Conservation (phyloP, 352 stramenopile genomes). For the Phytopythium cucurbitacearum region DNA sequence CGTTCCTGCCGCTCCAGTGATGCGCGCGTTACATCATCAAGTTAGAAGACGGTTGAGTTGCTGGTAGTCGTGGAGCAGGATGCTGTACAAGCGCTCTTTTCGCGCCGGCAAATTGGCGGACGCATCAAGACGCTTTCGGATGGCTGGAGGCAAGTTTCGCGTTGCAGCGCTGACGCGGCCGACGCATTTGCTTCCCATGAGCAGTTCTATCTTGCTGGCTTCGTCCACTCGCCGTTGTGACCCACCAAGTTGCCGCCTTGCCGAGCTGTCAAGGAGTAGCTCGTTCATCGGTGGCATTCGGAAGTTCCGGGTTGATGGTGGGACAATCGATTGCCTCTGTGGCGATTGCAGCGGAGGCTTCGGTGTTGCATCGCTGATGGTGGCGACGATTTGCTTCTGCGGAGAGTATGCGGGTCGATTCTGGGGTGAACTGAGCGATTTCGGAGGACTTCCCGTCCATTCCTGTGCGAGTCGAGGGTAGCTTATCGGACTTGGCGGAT, state of each 20-base stretch:
- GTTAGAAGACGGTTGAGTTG: constrained; percentile 12
- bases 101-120: constrained; percentile 37
- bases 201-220: constrained; percentile 63
- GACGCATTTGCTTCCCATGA: constrained; percentile 55
- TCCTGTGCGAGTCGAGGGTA: no score
- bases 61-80: constrained; percentile 45
- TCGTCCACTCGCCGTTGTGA: constrained; percentile 33
- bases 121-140: constrained; percentile 40
- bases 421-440: constrained; percentile 3
- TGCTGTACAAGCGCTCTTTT: constrained; percentile 48
- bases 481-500: no score
- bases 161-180: constrained; percentile 41
- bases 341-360: no score
- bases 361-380: constrained; percentile 4
- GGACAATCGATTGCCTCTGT: neutral
- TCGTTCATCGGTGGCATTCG: constrained; percentile 22
- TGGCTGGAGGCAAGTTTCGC: constrained; percentile 44
- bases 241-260: constrained; percentile 12
- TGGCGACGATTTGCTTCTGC: neutral
- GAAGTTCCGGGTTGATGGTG: constrained; percentile 4
- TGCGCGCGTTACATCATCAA: no score
- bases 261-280: constrained; percentile 49
- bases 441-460: neutral
- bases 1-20: constrained; percentile 41
- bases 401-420: constrained; percentile 8